phyloP scores from a whole-genome alignment of 352 stramenopile genomes.

The Phytophthora multivora region DNA sequence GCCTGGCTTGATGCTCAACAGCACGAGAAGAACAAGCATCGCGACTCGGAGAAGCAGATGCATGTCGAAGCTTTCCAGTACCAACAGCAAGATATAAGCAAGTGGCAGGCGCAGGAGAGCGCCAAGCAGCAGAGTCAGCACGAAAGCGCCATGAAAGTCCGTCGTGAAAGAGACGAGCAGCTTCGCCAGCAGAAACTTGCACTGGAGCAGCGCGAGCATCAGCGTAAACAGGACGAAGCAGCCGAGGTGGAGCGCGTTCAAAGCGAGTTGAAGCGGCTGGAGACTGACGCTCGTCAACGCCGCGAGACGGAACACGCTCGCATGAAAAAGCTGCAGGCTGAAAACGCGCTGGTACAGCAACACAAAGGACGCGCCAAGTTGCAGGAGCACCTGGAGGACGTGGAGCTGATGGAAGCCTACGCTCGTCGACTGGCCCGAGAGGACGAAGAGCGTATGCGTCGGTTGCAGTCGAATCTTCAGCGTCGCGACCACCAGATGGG shows the following conservation, averaged over 20 bases:
- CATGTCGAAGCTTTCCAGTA: constrained; percentile 42
- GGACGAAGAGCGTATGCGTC: constrained; percentile 55
- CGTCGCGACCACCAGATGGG: constrained; percentile 48
- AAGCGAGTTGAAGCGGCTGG: constrained; percentile 50
- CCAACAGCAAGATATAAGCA: constrained; percentile 50
- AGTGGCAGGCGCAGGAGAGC: constrained; percentile 57
- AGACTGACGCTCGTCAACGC: constrained; percentile 44
- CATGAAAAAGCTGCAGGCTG: constrained; percentile 50
- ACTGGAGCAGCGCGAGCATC: constrained; percentile 36
- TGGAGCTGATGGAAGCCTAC: constrained; percentile 76
- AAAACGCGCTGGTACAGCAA: constrained; percentile 52
- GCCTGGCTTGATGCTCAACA: constrained; percentile 67
- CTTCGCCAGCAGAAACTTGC: constrained; percentile 54
- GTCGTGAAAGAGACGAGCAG: constrained; percentile 65
- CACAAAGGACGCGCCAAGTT: constrained; percentile 43
- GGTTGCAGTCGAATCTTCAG: constrained; percentile 50
- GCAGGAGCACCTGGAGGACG: constrained; percentile 60
- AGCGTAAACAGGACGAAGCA: constrained; percentile 51
- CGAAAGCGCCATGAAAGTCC: constrained; percentile 55
- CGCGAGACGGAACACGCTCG: constrained; percentile 54
- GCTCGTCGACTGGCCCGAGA: constrained; percentile 58
- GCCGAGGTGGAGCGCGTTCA: constrained; percentile 60
- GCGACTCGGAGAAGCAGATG: constrained; percentile 38
- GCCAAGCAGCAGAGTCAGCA: constrained; percentile 56
- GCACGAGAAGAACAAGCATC: constrained; percentile 45